A percentile compares a stretch with the other conserved stretches of the same genome.
Evolutionary conservation across 345 rosid species (phyloP).

Genomic region (Salix udensis): DNA sequence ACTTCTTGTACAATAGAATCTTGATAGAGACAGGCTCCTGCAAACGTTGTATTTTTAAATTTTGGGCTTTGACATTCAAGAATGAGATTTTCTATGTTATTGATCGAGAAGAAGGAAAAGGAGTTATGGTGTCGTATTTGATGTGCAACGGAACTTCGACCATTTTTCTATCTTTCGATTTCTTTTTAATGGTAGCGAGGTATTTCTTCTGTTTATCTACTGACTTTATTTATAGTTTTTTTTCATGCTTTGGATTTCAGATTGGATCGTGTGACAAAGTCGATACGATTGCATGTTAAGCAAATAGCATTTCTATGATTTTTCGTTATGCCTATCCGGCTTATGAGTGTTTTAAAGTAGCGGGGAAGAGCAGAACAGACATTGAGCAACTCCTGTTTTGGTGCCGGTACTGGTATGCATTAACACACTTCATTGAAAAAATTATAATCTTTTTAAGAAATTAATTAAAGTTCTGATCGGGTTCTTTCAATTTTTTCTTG

Average conservation of each 20-base stretch:
- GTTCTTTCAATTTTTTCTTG: constrained; percentile 28
- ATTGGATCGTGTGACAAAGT: not conserved
- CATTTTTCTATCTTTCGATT: too few species aligned
- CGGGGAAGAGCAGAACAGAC: constrained; percentile 50
- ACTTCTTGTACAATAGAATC: not conserved
- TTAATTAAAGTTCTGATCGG: not conserved
- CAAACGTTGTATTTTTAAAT: not conserved
- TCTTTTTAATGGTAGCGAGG: too few species aligned
- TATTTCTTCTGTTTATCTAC: not conserved
- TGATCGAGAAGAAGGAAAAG: not conserved
- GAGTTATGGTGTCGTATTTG: too few species aligned
- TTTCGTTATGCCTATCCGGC: constrained; percentile 83
- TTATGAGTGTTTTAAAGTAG: constrained; percentile 66
- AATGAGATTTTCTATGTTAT: too few species aligned
- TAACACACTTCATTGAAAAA: not conserved
- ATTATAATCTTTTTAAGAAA: not conserved
- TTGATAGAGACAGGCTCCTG: not conserved
- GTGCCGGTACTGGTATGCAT: constrained; percentile 79
- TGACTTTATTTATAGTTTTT: not conserved
- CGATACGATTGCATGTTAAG: not conserved
- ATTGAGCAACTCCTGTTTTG: constrained; percentile 60
- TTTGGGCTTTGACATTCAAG: not conserved
- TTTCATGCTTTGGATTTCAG: not conserved
- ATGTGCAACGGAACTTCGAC: too few species aligned
- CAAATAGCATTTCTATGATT: constrained; percentile 35